A percentile compares a stretch with the other conserved stretches of the same genome.
Conservation (phyloP, 23 red algal genomes). For the Agarophyton chilense region DNA sequence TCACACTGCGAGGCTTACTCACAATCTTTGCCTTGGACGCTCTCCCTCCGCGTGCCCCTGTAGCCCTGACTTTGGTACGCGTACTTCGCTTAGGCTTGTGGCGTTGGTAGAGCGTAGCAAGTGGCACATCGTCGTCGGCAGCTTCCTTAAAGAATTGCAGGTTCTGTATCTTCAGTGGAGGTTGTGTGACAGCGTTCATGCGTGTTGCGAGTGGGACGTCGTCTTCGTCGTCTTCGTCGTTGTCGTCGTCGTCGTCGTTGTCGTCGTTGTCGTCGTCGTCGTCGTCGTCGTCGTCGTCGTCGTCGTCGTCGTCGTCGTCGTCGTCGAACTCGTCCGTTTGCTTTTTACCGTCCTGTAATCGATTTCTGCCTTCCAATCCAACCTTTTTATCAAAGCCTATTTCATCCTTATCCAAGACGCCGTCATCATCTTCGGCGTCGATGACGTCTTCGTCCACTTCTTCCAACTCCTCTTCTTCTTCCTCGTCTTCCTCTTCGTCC, state of each 20-base stretch:
- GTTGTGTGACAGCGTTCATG: background rate
- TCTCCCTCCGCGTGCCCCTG: background rate
- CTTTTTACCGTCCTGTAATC: background rate
- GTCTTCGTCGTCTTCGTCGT: too few relatives aligned
- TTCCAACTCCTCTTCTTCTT: background rate
- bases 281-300: too few relatives aligned
- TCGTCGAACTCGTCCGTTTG: conserved; percentile 24
- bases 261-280: too few relatives aligned
- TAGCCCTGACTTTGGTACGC: background rate
- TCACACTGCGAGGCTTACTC: background rate
- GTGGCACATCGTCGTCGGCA: conserved; percentile 38
- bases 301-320: conserved; percentile 52
- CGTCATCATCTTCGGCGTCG: background rate
- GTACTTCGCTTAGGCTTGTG: conserved; percentile 15
- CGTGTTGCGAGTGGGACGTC: conserved; percentile 14
- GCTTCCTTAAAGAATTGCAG: background rate
- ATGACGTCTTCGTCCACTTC: background rate
- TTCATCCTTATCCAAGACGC: background rate
- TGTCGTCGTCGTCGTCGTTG: too few relatives aligned
- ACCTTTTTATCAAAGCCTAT: background rate
- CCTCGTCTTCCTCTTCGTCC: background rate
- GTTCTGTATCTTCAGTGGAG: background rate
- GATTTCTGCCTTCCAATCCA: background rate
- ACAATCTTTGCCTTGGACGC: background rate
- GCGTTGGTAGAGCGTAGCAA: conserved; percentile 8